Percentiles rank a stretch among this genome's conserved stretches.
phyloP scores from a whole-genome alignment of 2,329 filamentous ascomycete genomes.

The Sclerotinia spermophila region DNA sequence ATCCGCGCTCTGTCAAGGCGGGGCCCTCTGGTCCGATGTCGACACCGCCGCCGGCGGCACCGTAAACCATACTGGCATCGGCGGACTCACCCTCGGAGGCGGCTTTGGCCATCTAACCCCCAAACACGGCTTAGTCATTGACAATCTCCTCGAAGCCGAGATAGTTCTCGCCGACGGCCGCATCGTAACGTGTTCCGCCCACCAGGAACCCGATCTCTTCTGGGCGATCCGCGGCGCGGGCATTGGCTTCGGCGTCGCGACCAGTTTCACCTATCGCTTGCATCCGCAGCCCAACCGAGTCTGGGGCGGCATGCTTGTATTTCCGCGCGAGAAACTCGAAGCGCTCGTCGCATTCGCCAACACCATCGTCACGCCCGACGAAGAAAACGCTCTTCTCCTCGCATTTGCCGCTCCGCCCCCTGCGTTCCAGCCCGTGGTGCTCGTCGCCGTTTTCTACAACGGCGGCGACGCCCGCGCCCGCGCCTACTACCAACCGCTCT shows the following conservation, averaged over 20 bases:
- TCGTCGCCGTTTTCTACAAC: constrained; percentile 37
- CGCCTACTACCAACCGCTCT: constrained; percentile 32
- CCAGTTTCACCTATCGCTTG: constrained; percentile 16
- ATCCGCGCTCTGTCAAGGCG: constrained; percentile 22
- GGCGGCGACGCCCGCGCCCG: constrained; percentile 35
- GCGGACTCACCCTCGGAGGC: constrained; percentile 15
- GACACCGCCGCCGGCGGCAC: constrained; percentile 19
- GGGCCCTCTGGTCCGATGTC: constrained; percentile 22
- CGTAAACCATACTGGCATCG: constrained; percentile 16
- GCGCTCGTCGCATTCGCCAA: constrained; percentile 24
- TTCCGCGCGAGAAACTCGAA: constrained; percentile 20
- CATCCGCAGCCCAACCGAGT: constrained; percentile 44
- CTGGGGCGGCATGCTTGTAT: constrained; percentile 23
- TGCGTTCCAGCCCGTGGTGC: neutral
- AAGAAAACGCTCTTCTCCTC: constrained; percentile 16
- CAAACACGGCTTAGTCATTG: constrained; percentile 16
- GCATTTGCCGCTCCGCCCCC: constrained; percentile 21
- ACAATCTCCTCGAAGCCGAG: constrained; percentile 17
- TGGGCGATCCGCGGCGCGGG: constrained; percentile 40
- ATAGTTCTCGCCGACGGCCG: constrained; percentile 12
- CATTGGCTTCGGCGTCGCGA: constrained; percentile 7
- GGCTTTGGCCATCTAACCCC: constrained; percentile 16
- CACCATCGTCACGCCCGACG: constrained; percentile 5
- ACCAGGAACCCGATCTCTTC: constrained; percentile 48
- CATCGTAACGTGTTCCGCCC: constrained; percentile 42